Evolutionary conservation across 139 green algal genomes (phyloP), one percentile per base, ranked within the genome.

Genomic region (Diplosphaera chodatii): DNA sequence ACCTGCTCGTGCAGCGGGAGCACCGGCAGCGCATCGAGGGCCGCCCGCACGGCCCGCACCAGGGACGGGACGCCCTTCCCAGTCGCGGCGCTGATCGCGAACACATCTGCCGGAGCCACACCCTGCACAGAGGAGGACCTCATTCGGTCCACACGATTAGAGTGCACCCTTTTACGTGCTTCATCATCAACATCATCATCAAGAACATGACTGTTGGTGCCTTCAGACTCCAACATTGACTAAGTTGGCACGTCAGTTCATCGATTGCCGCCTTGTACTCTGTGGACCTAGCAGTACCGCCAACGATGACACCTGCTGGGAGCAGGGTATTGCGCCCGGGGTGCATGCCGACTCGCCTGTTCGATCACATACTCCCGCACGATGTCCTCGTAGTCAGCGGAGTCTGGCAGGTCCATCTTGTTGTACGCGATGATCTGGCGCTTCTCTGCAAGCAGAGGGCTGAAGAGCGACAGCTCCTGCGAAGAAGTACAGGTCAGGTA

Each of bases 381-480:
- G 28, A 91, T 78, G 41, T 91, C 83, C 74, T 75, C 90, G 74
- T 90, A 94, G 74, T 96, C 92, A 2, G 74, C 77, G 0, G 81
- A 90, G 70, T 96, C 91, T n/a, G 92, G 90, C 31, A 96, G 63
- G 76, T 99, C 96, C 40, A 97, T 88, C 82, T 97, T 96, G 80
- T 95, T 95, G 82, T 93, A 91, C 23, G 80, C 88, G 55, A 92
- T 77, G 1, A 95, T 55, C 86, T 93, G 85, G 15, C 89, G 91
- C 80, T 98, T 98, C 34, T 85, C 77, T 10, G 84, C 83, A n/a
- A 98, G 82, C 8, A 72, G 77, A 0, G 92, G 89, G 79, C 86
- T 94, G 86, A 98, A 99, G 33, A 98, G 87, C 75, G 88, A 78
- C 66, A 98, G 86, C 85, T 98, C 95, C 31, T n/a, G n/a, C n/a